Percentiles rank a stretch among this genome's conserved stretches.
Conservation (phyloP, 2,329 filamentous ascomycete species). For the Pseudogymnoascus sp. region DNA sequence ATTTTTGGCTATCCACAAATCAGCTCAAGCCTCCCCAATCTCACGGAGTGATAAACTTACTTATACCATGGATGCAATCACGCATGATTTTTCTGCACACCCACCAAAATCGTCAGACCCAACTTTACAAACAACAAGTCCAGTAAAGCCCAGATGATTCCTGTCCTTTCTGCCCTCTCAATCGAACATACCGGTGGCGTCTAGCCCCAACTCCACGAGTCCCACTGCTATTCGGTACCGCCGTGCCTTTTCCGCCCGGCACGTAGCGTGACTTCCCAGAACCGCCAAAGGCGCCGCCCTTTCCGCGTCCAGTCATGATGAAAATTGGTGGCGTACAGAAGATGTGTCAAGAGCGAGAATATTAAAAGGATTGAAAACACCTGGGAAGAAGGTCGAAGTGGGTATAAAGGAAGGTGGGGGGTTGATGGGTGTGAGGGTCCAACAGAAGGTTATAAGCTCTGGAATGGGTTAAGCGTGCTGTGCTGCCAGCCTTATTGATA, state of each 20-base stretch:
- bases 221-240: neutral
- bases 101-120: neutral
- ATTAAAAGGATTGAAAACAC: neutral
- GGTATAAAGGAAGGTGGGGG: no score
- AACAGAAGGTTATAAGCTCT: no score
- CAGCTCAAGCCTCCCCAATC: conserved; percentile 13
- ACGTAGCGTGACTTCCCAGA: neutral
- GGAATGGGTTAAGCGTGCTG: no score
- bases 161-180: neutral
- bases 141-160: neutral
- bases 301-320: neutral
- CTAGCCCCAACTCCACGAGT: neutral
- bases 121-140: no score
- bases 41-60: conserved; percentile 31
- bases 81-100: conserved; percentile 38
- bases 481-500: no score
- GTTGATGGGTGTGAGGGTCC: no score
- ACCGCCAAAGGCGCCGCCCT: neutral
- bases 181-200: neutral
- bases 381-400: no score
- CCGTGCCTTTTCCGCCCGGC: neutral
- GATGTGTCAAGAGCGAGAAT: no score
- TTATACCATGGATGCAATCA: conserved; percentile 43
- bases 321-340: no score
- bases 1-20: conserved; percentile 38